phyloP scores from a whole-genome alignment of 2,329 filamentous ascomycete genomes.

The Neonectria faginata region DNA sequence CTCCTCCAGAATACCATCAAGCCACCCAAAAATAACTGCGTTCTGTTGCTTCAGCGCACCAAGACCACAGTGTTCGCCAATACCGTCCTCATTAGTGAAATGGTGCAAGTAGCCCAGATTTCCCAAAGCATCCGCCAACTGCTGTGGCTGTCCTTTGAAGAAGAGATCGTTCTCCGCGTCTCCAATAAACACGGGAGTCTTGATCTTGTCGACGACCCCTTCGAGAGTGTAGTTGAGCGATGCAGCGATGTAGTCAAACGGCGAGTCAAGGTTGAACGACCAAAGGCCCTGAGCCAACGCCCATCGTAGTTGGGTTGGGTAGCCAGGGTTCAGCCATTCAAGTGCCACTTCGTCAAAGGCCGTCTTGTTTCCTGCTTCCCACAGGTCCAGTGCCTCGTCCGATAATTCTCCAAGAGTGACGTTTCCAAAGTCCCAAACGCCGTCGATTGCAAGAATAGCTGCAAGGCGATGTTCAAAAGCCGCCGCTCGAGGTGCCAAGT shows the following conservation, averaged over 20 bases:
- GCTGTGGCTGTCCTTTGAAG: conserved; percentile 28
- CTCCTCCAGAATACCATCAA: not conserved
- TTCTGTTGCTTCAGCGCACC: not conserved
- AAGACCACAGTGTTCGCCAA: not conserved
- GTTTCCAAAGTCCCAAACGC: conserved; percentile 38
- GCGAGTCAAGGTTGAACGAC: conserved; percentile 47
- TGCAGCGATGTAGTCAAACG: conserved; percentile 43
- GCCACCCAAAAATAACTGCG: not conserved
- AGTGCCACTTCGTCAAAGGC: conserved; percentile 32
- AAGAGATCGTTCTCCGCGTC: conserved; percentile 38
- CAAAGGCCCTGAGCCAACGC: conserved; percentile 49
- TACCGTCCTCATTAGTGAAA: not conserved
- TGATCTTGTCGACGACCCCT: conserved; percentile 32
- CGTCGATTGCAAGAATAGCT: conserved; percentile 25
- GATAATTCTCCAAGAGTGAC: not conserved
- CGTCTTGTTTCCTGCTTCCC: conserved; percentile 26
- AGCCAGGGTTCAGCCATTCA: conserved; percentile 16
- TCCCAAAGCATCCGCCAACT: conserved; percentile 29
- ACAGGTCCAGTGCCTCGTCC: conserved; percentile 16
- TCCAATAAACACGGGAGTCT: conserved; percentile 40
- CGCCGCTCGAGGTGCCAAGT: conserved; percentile 32
- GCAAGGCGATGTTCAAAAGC: conserved; percentile 29
- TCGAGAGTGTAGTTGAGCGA: conserved; percentile 30
- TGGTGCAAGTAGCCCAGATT: not conserved
- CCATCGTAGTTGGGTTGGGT: conserved; percentile 43